Percentiles rank a stretch among this genome's conserved stretches.
These are phyloP conservation scores for Rhamnella rubrinervis DNA, from an alignment of 331 rosid species.

Conservation along the genomic window DNA sequence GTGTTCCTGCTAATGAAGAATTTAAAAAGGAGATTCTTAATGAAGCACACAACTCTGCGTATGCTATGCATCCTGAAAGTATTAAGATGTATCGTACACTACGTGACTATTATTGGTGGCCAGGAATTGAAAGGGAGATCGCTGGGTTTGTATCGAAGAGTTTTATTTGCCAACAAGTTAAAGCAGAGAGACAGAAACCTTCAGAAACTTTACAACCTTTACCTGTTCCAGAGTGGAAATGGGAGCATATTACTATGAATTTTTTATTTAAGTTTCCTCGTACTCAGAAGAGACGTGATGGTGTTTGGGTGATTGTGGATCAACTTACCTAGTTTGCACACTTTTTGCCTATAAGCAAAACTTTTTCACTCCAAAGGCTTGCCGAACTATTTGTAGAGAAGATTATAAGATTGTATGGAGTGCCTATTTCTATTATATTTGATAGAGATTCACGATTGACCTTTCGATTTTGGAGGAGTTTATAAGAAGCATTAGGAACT, in stretches of 20 bases:
- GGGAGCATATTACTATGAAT: not conserved
- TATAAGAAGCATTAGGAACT: not conserved
- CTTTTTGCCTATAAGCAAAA: not conserved
- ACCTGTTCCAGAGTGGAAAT: not conserved
- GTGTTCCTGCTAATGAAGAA: not conserved
- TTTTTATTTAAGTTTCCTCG: not conserved
- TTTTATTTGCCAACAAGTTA: too few relatives aligned
- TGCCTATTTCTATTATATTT: not conserved
- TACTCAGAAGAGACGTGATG: not conserved
- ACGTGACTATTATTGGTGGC: not conserved
- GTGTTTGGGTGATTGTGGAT: not conserved
- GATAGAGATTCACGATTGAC: not conserved
- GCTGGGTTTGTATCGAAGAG: not conserved
- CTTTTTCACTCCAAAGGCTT: not conserved
- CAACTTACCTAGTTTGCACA: not conserved
- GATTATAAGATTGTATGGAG: not conserved
- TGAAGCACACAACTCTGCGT: not conserved
- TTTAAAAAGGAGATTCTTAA: not conserved
- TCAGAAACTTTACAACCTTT: not conserved
- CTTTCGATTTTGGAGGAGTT: not conserved
- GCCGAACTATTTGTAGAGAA: not conserved
- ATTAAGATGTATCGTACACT: conserved; percentile 1
- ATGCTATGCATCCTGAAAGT: not conserved
- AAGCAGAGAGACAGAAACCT: not conserved
- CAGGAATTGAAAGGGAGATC: not conserved